Evolutionary conservation across 305 asterid species (phyloP), one percentile per base, ranked within the genome.

Genomic region (Fraxinus albicans): DNA sequence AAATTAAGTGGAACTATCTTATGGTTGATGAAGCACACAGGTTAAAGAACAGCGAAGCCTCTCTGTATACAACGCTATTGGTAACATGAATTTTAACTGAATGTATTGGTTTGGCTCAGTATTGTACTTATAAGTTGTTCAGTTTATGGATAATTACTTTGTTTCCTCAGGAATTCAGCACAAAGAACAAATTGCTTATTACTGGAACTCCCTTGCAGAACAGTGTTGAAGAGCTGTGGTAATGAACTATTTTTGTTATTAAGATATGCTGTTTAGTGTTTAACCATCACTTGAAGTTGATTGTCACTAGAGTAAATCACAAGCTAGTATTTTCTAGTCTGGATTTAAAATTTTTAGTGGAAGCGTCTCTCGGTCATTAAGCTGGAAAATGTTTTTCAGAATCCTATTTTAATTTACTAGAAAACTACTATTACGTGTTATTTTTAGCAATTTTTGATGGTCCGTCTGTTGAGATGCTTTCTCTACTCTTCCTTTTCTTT

Each of bases 1-100:
- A 94, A 90, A 95, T 97, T 86, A 95, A 90, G 91, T 97, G 99
- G 99, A 97, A 87, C 84, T 97, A 97, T 87, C 95, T 95, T 84
- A 97, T 97, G 99, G 98, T 97, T 90, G 99, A 97, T 91, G 99
- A 97, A 89, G 99, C 99, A 8, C 99, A 97, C 88, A 90, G 99
- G 92, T 86, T 97, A 83, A 97, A 97, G 92, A 97, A 97, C 85
- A 95, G 99, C 79, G 99, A 95, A 91, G 99, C 99, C 77, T 97
- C 98, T 82, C 81, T 97, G 86, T 97, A 97, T 82, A 97, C 90
- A 9, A 33, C 98, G 80, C 88, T 97, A 79, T 87, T 81, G 88
- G 99, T 97, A 95, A 47, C 87, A 23, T 79, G 13, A 53, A 8
- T 47, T 81, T 86, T 81, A 74, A 50, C 83, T 82, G 76, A 72